These are phyloP conservation scores for Pichia eremophila DNA, from an alignment of 805 yeast species.

Conservation along the genomic window DNA sequence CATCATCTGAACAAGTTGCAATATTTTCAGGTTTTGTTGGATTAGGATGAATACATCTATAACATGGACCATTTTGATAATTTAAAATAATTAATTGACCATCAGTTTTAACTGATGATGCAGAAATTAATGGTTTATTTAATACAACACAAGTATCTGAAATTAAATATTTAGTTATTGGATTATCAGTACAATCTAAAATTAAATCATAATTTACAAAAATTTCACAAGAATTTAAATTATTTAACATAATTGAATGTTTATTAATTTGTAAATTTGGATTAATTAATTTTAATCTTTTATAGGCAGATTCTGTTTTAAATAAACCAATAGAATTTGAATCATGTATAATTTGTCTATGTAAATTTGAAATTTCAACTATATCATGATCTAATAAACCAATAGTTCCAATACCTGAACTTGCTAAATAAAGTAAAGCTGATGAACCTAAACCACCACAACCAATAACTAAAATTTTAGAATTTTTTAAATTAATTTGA, in stretches of 20 bases:
- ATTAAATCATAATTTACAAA: slow-evolving; percentile 62
- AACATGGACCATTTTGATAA: slow-evolving; percentile 78
- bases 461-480: slow-evolving; percentile 73
- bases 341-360: slow-evolving; percentile 79
- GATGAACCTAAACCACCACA: slow-evolving; percentile 98
- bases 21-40: slow-evolving; percentile 85
- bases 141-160: slow-evolving; percentile 72
- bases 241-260: slow-evolving; percentile 41
- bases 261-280: slow-evolving; percentile 54
- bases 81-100: slow-evolving; percentile 82
- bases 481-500: slow-evolving; percentile 48
- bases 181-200: slow-evolving; percentile 92
- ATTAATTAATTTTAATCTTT: slow-evolving; percentile 45
- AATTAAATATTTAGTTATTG: slow-evolving; percentile 75
- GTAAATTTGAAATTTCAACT: slow-evolving; percentile 80
- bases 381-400: slow-evolving; percentile 84
- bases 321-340: slow-evolving; percentile 53
- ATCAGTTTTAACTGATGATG: slow-evolving; percentile 83
- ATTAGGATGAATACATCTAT: slow-evolving; percentile 82
- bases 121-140: slow-evolving; percentile 73
- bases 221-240: slow-evolving; percentile 53
- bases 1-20: slow-evolving; percentile 84
- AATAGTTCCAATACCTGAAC: slow-evolving; percentile 77
- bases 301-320: slow-evolving; percentile 75
- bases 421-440: slow-evolving; percentile 71